phyloP scores from a whole-genome alignment of 1,284 basidiomycete species.

The Sporisorium exsertum region DNA sequence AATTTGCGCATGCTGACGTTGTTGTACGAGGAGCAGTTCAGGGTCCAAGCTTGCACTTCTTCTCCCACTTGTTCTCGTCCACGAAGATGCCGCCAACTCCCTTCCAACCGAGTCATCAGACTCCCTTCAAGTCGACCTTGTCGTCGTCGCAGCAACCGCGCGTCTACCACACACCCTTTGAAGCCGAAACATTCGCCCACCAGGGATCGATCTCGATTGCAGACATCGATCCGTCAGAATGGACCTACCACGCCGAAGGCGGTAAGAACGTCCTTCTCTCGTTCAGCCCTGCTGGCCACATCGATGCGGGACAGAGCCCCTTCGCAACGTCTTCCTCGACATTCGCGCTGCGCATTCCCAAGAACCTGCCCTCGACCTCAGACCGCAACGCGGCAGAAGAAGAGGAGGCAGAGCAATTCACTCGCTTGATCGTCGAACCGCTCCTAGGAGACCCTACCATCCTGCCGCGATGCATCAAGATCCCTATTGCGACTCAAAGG shows the following conservation, averaged over 20 bases:
- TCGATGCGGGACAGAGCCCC: conserved; percentile 6
- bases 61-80: conserved; percentile 4
- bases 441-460: conserved; percentile 25
- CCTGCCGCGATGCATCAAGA: conserved; percentile 18
- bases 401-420: conserved; percentile 31
- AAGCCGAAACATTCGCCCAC: not conserved
- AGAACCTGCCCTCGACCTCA: conserved; percentile 3
- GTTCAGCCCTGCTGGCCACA: conserved; percentile 8
- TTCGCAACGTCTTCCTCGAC: conserved; percentile 18
- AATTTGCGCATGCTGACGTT: not conserved
- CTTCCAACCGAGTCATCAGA: conserved; percentile 44
- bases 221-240: conserved; percentile 37
- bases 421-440: conserved; percentile 20
- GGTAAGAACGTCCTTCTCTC: conserved; percentile 53
- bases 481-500: conserved; percentile 12
- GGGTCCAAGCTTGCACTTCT: conserved; percentile 8
- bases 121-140: conserved; percentile 53
- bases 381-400: conserved; percentile 6
- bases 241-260: conserved; percentile 52
- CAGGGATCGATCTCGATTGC: conserved; percentile 13
- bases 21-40: not conserved
- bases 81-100: conserved; percentile 43
- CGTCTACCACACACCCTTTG: conserved; percentile 22
- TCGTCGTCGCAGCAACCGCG: conserved; percentile 40
- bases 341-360: conserved; percentile 37